Evolutionary conservation across 1,284 basidiomycete species (phyloP), one percentile per base, ranked within the genome.

Genomic region (Ceratobasidium sp.): DNA sequence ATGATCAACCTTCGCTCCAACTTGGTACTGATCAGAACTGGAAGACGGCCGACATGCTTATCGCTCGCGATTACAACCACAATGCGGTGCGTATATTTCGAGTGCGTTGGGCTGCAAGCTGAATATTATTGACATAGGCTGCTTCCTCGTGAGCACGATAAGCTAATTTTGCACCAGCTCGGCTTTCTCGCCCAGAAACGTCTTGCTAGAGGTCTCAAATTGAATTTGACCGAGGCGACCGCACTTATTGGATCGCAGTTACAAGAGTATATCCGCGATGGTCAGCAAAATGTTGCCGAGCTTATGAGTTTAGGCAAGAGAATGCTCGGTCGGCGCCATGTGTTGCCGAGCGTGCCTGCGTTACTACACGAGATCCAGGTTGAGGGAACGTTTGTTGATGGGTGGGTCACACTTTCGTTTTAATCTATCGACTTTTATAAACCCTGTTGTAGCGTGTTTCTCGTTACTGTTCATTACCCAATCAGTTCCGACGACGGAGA

Each of bases 211-310:
- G 98, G 97, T 9, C 80, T 97, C 38, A 86, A 87, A 49, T 87
- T 99, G 63, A 99, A 98, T 82, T 84, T 89, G 75, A 87, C 92
- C 9, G 98, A 99, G 82, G 91, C 95, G 0, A 89, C 91, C 14
- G 96, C 95, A 0, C 87, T 99, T 35, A 95, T 99, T 77, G 91
- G 94, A 1, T 89, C 88, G 21, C 94, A 96, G 77, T 87, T 99
- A 2, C 97, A 98, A 74, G 98, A 98, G 81, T 88, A 90, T 58
- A 97, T 98, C 77, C 87, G 97, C n/a, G 96, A 98, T 91, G 97
- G 96, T 4, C 81, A 83, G n/a, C 87, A 95, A 78, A 89, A 88
- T 0, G 96, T 99, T 1, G 88, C 94, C 0, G 87, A 98, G 76
- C 84, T 99, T 21, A 98, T 98, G 96, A 89, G 94, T 71, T 85